Base-by-base conservation (phyloP, 2,329 filamentous ascomycete species). In the Colletotrichum liriopes region DNA sequence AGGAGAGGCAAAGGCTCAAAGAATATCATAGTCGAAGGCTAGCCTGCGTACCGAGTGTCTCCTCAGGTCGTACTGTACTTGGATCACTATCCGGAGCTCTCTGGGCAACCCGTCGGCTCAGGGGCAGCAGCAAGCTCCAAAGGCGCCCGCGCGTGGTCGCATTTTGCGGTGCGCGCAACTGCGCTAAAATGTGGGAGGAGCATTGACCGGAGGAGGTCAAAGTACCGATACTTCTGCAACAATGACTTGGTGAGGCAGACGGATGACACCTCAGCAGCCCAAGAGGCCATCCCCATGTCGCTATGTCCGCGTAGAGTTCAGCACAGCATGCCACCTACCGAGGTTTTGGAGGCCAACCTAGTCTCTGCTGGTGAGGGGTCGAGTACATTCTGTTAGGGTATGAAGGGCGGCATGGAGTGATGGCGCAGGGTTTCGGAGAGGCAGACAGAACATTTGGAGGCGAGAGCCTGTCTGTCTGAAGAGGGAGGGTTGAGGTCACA, bases 191-290 rank as follows among this genome's bases (percentile, higher is more conserved):
- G 41, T 45, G 49, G 9, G 56, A 54, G 26, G 37, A 55, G 69
- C 60, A 65, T 59, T 65, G 66, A 60, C 60, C 23, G 29, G 29
- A 29, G 18, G 43, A 37, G 41, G 45, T 35, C 39, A 43, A 72
- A 60, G 70, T 72, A 71, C 54, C 60, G 70, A 71, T 72, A 72
- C 70, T 60, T 71, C 37, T 60, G 67, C 41, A 41, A 61, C 67
- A 18, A 54, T 49, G 52, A 52, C 58, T 70, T 58, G 66, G 47
- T 66, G 59, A 63, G 43, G 58, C 43, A 47, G 70, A 65, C 47
- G n/a, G 32, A 71, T 71, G 60, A 65, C 60, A 71, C 66, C 67
- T 61, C 37, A 71, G 32, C 70, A 71, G 66, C 60, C 20, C 41
- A 63, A 58, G 37, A 61, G 39, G 39, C 49, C 23, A 20, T 43